Base-by-base conservation (phyloP, 805 yeast genomes). In the Yueomyces sinensis region DNA sequence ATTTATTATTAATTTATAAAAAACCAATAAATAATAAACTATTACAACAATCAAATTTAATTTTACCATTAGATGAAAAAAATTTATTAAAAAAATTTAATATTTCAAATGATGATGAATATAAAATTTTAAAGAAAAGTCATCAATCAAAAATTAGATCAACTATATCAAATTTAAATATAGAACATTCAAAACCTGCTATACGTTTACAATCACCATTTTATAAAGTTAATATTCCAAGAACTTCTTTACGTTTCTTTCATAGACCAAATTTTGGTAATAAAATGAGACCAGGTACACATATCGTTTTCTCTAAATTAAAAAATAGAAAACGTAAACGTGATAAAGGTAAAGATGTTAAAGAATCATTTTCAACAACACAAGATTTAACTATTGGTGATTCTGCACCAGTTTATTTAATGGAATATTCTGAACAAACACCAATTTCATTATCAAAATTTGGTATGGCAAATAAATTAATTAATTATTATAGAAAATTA, bases 391-490 rank as follows among this genome's bases (percentile, higher is more conserved):
- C 96, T 0, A 52, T 79, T 5, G 84, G 94, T 23, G 98, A 91
- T 50, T 70, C 83, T 3, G 86, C 84, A 0, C 73, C 76, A 13
- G 66, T 83, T 13, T 73, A 84, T 40, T 65, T 82, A 34, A 63
- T 86, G 65, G 98, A 91, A 52, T 91, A 89, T 52, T 72, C 91
- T 11, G 98, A 91, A 54, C 94, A 91, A 55, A 65, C 65, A 34
- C 98, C 98, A 1, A 59, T 76, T 31, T 79, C 82, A 1, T 59
- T 91, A 22, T 80, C 89, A 4, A 83, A 82, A 40, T 83, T 80
- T 54, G 98, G 98, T 39, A 91, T 91, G 98, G 93, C 95, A 6
- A 79, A 87, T 30, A 91, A 89, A 52, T 61, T 91, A 39, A 82
- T 91, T 45, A 91, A 91, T 51, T 91, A 91, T 53, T 91, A 91